phyloP scores from a whole-genome alignment of 148 eudicot genomes.

The Polygonum maritimum region DNA sequence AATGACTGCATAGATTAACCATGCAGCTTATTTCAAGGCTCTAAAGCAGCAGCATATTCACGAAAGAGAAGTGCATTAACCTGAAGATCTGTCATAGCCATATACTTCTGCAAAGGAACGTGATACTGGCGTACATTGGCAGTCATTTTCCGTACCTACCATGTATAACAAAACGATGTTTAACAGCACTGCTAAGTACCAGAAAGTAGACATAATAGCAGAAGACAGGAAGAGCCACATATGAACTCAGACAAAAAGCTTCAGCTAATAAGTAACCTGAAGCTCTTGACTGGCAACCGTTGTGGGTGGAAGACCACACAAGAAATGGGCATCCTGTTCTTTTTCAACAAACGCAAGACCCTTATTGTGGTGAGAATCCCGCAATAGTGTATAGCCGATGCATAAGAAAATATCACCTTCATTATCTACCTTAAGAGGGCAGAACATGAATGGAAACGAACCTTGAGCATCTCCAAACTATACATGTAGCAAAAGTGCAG shows the following conservation, averaged over 20 bases:
- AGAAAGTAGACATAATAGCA: no score
- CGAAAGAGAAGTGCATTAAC: no score
- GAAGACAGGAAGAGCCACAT: no score
- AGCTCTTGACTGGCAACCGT: constrained; percentile 58
- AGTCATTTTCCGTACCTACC: no score
- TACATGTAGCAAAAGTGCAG: background rate
- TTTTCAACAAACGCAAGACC: constrained; percentile 82
- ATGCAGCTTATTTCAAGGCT: no score
- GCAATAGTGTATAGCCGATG: constrained; percentile 85
- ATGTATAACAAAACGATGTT: no score
- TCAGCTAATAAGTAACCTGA: constrained; percentile 49
- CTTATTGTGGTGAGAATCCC: constrained; percentile 93
- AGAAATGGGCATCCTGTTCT: constrained; percentile 85
- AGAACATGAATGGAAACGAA: background rate
- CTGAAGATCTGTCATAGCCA: no score
- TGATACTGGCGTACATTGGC: no score
- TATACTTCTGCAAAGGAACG: no score
- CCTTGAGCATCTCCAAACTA: background rate
- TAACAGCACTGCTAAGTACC: no score
- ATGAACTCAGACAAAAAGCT: background rate
- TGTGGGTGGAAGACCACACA: constrained; percentile 96
- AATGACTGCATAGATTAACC: no score
- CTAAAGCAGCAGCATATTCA: no score
- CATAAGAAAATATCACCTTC: constrained; percentile 6
- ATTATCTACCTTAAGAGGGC: background rate